phyloP scores from a whole-genome alignment of 78 protist genomes.

The Dictyostelium capitatum region DNA sequence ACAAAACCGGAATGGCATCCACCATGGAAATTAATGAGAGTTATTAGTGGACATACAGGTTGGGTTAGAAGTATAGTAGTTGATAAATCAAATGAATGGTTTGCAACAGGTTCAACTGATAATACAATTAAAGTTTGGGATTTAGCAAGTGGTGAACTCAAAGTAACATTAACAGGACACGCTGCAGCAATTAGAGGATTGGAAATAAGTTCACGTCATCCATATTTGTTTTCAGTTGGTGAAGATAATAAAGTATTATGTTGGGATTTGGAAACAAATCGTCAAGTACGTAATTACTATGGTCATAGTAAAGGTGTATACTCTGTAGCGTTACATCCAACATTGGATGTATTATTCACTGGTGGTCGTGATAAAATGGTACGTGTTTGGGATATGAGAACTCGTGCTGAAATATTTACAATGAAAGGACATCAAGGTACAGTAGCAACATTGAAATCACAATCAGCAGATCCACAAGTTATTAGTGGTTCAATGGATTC shows the following conservation, averaged over 20 bases:
- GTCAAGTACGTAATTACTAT: slow-evolving; percentile 92
- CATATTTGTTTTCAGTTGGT: slow-evolving; percentile 98
- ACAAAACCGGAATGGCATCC: slow-evolving; percentile 88
- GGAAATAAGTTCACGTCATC: slow-evolving; percentile 89
- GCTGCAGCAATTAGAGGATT: slow-evolving; percentile 89
- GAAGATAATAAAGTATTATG: slow-evolving; percentile 98
- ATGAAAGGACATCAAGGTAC: slow-evolving; percentile 93
- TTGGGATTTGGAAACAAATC: slow-evolving; percentile 98
- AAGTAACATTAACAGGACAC: slow-evolving; percentile 98
- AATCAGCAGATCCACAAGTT: slow-evolving; percentile 88
- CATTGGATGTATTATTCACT: slow-evolving; percentile 97
- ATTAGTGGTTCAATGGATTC: slow-evolving; percentile 89
- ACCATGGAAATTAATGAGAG: slow-evolving; percentile 88
- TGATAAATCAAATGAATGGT: slow-evolving; percentile 99
- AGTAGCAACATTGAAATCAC: slow-evolving; percentile 88
- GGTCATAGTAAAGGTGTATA: slow-evolving; percentile 98
- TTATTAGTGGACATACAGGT: slow-evolving; percentile 87
- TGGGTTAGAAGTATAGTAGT: slow-evolving; percentile 93
- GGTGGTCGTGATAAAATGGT: slow-evolving; percentile 96
- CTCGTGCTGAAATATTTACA: slow-evolving; percentile 79
- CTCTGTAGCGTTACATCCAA: slow-evolving; percentile 95
- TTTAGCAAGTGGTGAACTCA: slow-evolving; percentile 95
- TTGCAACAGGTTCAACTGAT: slow-evolving; percentile 97
- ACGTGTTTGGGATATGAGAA: slow-evolving; percentile 98
- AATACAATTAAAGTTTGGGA: slow-evolving; percentile 98